These are phyloP conservation scores for Saccharomycopsis malanga DNA, from an alignment of 805 yeast species.

Conservation along the genomic window DNA sequence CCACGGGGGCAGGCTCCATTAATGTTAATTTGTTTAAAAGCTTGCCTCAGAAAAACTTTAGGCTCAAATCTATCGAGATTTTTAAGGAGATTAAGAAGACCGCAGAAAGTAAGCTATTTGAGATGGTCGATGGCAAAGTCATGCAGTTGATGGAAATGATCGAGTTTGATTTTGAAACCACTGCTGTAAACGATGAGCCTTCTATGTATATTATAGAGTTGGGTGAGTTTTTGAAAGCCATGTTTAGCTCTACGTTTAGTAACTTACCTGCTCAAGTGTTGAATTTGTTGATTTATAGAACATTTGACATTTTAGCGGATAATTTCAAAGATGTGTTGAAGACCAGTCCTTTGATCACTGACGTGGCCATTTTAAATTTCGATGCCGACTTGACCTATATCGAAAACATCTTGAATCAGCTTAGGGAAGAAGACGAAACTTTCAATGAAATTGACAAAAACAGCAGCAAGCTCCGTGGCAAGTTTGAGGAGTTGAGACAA, in stretches of 20 bases:
- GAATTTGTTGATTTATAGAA: slow-evolving; percentile 74
- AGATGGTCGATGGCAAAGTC: slow-evolving; percentile 74
- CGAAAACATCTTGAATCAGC: slow-evolving; percentile 40
- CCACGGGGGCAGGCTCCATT: slow-evolving; percentile 30
- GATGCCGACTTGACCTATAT: slow-evolving; percentile 73
- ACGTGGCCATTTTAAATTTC: slow-evolving; percentile 65
- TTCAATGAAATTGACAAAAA: neutral
- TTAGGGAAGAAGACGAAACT: slow-evolving; percentile 20
- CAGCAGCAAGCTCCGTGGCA: slow-evolving; percentile 6
- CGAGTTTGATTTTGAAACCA: slow-evolving; percentile 77
- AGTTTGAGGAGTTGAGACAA: slow-evolving; percentile 57
- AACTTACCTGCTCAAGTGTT: slow-evolving; percentile 73
- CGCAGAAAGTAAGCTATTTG: slow-evolving; percentile 77
- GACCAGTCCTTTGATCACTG: slow-evolving; percentile 42
- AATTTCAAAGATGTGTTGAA: slow-evolving; percentile 57
- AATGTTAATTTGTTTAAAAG: slow-evolving; percentile 32
- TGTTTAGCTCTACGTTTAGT: slow-evolving; percentile 78
- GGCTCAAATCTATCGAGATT: slow-evolving; percentile 44
- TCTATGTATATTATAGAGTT: slow-evolving; percentile 72
- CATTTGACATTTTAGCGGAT: slow-evolving; percentile 76
- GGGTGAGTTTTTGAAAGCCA: slow-evolving; percentile 75
- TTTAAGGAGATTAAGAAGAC: slow-evolving; percentile 54
- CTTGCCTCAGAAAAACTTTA: slow-evolving; percentile 31
- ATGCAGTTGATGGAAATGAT: slow-evolving; percentile 75
- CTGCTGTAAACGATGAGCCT: slow-evolving; percentile 48